Evolutionary conservation across 176 grass and related monocot genomes (phyloP), one percentile per base, ranked within the genome.

Genomic region (Triticum urartu): DNA sequence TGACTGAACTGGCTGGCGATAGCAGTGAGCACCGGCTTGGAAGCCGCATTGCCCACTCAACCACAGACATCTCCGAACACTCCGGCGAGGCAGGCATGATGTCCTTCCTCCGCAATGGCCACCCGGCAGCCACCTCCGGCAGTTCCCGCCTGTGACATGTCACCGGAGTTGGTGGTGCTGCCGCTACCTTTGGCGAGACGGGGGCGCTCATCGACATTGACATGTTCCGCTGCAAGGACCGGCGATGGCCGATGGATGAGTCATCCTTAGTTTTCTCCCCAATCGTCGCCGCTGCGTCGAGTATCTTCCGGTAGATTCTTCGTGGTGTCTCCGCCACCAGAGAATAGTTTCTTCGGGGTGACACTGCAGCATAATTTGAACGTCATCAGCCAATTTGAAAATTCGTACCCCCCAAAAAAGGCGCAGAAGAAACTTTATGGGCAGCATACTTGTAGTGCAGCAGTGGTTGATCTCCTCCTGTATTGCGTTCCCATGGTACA

Each of bases 31-130:
- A 91, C 50, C 96, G 90, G 42, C 61, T 73, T 1, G 93, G 96
- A 11, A 98, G 96, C 76, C 78, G 88, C 96, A 98, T 95, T 56
- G 96, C 90, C 96, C 96, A 98, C 71, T 94, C 84, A 9, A 91
- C 95, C 34, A 95, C 96, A 1, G 96, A 95, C 0, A 95, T 42
- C 47, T 91, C 85, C 0, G 88, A 88, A 70, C 70, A 67, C 24
- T 98, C 89, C 15, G 74, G 47, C 33, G 69, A 25, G 76, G 83
- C 6, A 3, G 62, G 63, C 5, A 70, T 14, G 68, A 59, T 34
- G 43, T 85, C 78, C 77, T 88, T 90, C 67, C 73, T 75, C 1
- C 91, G 85, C 26, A 95, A 85, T 3, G 96, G 96, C 96, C 93
- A 98, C 20, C 96, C 91, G 24, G 60, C 78, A 43, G 40, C 54